Base-by-base conservation (phyloP, 2,329 filamentous ascomycete genomes). In the Zalaria sp. region DNA sequence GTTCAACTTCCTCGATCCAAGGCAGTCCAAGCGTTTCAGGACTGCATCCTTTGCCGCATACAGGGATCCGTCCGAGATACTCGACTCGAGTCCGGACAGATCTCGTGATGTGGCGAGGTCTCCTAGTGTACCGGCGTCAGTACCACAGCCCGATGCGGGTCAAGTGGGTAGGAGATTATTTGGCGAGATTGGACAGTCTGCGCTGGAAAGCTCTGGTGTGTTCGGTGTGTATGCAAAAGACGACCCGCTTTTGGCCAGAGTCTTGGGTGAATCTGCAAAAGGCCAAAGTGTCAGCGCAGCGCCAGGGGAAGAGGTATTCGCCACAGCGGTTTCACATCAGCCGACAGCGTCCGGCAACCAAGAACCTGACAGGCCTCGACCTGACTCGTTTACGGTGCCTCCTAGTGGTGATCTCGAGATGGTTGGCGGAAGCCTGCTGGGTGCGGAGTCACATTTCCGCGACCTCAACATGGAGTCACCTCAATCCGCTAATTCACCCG, bases 111-210 rank as follows among this genome's bases (percentile, higher is more conserved):
- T 18, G 18, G 18, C 18, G 18, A 18, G 18, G 18, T 18, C 18
- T 18, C 2, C 18, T 18, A 18, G 18, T 18, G 18, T 18, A 18
- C 43, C 36, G 27, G 38, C 42, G 18, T 29, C 46, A n/a, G 44
- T 40, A 26, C 43, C 47, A 29, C 46, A 40, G 34, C 45, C 44
- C 29, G 42, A 3, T 7, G 7, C 7, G n/a, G 2, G 2, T 7
- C 43, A 32, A n/a, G 7, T 7, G n/a, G 29, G 7, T 7, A 32
- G 47, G 10, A 71, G 70, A 39, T 60, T 80, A 4, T 80, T 79
- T 52, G 76, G 76, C 8, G 76, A 80, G 53, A 73, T 80, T 47
- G 69, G 69, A 7, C 58, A 66, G 27, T 75, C 73, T 18, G 69
- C 69, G 7, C 51, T 79, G 9, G 60, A 64, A 39, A 74, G 67